Conservation (phyloP, 2,329 filamentous ascomycete genomes). For the Lecanosticta acicola region DNA sequence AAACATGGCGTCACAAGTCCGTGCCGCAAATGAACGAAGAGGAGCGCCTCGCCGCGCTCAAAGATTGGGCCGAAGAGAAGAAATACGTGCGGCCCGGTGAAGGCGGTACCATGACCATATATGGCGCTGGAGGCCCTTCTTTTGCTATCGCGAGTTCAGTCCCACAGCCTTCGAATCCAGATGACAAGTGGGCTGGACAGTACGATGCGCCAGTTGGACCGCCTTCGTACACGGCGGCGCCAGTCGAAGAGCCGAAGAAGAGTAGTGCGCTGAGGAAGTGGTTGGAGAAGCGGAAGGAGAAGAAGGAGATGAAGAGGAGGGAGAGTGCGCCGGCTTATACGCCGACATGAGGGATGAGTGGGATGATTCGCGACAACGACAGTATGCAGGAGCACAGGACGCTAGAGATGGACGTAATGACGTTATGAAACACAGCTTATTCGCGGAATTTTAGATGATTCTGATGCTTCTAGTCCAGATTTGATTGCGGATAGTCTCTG, state of each 20-base stretch:
- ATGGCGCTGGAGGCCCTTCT: slow-evolving; percentile 8
- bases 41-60: slow-evolving; percentile 18
- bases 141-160: slow-evolving; percentile 13
- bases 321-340: slow-evolving; percentile 12
- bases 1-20: slow-evolving; percentile 11
- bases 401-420: too few species aligned
- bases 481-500: too few species aligned
- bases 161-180: slow-evolving; percentile 4
- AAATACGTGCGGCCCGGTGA: slow-evolving; percentile 21
- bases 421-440: too few species aligned
- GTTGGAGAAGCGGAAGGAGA: slow-evolving; percentile 17
- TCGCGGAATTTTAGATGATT: too few species aligned
- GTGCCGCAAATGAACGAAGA: slow-evolving; percentile 20
- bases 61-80: slow-evolving; percentile 23
- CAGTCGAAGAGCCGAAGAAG: slow-evolving; percentile 8
- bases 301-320: slow-evolving; percentile 12
- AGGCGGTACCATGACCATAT: slow-evolving; percentile 15
- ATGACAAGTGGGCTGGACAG: slow-evolving; percentile 14
- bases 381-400: not conserved
- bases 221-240: slow-evolving; percentile 14
- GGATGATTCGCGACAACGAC: not conserved
- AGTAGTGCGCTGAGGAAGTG: slow-evolving; percentile 12
- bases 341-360: not conserved
- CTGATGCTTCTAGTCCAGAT: too few species aligned
- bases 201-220: slow-evolving; percentile 19